Conservation (phyloP, 306 rosid genomes). For the Dalbergia cochinchinensis region DNA sequence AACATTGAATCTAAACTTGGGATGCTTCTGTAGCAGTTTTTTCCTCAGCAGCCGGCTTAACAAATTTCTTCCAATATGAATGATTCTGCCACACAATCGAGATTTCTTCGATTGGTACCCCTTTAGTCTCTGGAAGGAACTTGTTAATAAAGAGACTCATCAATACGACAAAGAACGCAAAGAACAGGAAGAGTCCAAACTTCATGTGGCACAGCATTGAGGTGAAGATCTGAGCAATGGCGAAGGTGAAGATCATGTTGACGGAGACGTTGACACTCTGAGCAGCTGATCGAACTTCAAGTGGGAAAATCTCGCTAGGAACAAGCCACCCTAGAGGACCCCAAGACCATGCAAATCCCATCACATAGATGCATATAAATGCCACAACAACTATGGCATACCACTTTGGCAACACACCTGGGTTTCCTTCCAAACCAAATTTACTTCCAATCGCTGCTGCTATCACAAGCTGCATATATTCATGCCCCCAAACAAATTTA, state of each 20-base stretch:
- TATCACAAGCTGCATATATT: not conserved
- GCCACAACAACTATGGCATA: not conserved
- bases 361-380: not conserved
- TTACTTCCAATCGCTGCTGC: not conserved
- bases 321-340: not conserved
- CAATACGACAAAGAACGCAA: not conserved
- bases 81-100: not conserved
- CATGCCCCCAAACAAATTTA: no score
- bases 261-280: not conserved
- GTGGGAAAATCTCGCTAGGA: not conserved
- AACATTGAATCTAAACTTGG: no score
- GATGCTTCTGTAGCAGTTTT: no score
- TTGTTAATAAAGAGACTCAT: not conserved
- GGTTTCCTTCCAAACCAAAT: not conserved
- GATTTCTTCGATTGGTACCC: not conserved
- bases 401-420: not conserved
- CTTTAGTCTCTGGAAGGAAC: not conserved
- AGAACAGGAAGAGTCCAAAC: not conserved
- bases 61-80: not conserved
- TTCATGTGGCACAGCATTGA: not conserved
- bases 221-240: not conserved
- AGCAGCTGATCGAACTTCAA: not conserved
- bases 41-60: not conserved
- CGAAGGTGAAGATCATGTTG: not conserved
- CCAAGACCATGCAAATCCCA: not conserved